phyloP scores from a whole-genome alignment of 768 basidiomycete species.

The Stropharia rugosoannulata region DNA sequence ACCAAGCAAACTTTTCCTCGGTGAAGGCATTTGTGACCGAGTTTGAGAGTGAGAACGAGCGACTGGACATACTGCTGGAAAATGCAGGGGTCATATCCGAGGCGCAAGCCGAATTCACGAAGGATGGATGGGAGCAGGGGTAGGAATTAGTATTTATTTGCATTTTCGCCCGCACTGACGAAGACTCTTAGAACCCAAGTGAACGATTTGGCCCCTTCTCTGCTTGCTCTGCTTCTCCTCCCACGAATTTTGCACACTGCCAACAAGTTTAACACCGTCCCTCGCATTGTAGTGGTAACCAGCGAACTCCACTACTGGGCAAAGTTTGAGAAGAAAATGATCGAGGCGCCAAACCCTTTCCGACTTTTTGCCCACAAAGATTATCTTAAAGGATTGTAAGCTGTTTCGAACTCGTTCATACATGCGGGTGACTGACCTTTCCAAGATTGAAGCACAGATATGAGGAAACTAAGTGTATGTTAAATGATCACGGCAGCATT shows the following conservation, averaged over 20 bases:
- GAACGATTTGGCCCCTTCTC: slow-evolving; percentile 40
- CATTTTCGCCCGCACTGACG: neutral
- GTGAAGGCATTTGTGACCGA: slow-evolving; percentile 36
- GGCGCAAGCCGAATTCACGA: slow-evolving; percentile 15
- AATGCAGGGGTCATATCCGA: slow-evolving; percentile 14
- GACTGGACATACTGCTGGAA: slow-evolving; percentile 35
- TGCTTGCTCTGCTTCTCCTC: slow-evolving; percentile 40
- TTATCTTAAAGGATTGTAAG: neutral
- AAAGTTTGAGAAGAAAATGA: slow-evolving; percentile 8
- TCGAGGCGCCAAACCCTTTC: neutral
- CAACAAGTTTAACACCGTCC: slow-evolving; percentile 23
- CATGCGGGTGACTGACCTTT: neutral
- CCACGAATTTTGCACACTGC: slow-evolving; percentile 41
- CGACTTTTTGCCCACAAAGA: neutral
- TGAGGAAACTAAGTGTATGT: slow-evolving; percentile 11
- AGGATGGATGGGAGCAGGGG: slow-evolving; percentile 42
- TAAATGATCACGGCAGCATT: neutral
- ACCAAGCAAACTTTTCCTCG: slow-evolving; percentile 41
- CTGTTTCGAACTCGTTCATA: neutral
- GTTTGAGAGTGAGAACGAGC: slow-evolving; percentile 27
- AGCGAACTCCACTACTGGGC: slow-evolving; percentile 41
- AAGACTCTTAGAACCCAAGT: slow-evolving; percentile 39
- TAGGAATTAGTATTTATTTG: slow-evolving; percentile 19
- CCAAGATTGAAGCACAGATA: neutral
- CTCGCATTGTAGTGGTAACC: slow-evolving; percentile 41